phyloP scores from a whole-genome alignment of 768 basidiomycete species.

The Russula brevipes region DNA sequence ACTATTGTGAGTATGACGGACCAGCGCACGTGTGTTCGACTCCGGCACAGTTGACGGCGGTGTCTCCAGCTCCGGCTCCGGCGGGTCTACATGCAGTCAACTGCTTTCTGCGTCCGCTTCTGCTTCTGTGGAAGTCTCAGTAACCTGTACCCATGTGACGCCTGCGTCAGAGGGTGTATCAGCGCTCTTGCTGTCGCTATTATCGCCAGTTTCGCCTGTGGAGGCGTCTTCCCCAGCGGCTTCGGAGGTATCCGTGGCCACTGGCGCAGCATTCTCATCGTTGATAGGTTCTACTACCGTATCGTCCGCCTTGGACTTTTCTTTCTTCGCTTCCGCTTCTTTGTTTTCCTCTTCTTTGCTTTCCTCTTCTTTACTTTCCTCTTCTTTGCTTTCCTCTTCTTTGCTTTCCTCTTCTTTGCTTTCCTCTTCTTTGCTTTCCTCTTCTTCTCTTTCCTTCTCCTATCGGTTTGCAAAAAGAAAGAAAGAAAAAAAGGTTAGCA shows the following conservation, averaged over 20 bases:
- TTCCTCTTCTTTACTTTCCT: conserved; percentile 29
- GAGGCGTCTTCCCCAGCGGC: conserved; percentile 40
- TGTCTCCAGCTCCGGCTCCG: conserved; percentile 9
- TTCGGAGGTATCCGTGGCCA: conserved; percentile 26
- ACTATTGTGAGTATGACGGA: not conserved
- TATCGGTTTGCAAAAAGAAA: conserved; percentile 34
- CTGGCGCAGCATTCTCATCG: conserved; percentile 26
- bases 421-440: conserved; percentile 54
- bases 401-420: conserved; percentile 36
- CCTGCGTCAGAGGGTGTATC: conserved; percentile 19
- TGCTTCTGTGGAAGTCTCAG: conserved; percentile 10
- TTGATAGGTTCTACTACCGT: conserved; percentile 24
- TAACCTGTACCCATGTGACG: conserved; percentile 18
- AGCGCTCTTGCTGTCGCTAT: conserved; percentile 28
- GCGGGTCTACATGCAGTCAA: conserved; percentile 20
- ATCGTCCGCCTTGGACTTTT: conserved; percentile 29
- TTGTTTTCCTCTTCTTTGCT: conserved; percentile 59
- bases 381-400: conserved; percentile 41
- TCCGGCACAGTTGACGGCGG: not conserved
- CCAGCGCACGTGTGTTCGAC: conserved; percentile 1
- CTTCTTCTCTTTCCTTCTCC: conserved; percentile 61
- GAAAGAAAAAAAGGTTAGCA: conserved; percentile 35
- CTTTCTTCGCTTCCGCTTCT: conserved; percentile 44
- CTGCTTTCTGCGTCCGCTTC: conserved; percentile 17
- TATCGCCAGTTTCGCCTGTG: conserved; percentile 27